Conservation (phyloP, 1,284 basidiomycete genomes). For the Golubevia sp. region DNA sequence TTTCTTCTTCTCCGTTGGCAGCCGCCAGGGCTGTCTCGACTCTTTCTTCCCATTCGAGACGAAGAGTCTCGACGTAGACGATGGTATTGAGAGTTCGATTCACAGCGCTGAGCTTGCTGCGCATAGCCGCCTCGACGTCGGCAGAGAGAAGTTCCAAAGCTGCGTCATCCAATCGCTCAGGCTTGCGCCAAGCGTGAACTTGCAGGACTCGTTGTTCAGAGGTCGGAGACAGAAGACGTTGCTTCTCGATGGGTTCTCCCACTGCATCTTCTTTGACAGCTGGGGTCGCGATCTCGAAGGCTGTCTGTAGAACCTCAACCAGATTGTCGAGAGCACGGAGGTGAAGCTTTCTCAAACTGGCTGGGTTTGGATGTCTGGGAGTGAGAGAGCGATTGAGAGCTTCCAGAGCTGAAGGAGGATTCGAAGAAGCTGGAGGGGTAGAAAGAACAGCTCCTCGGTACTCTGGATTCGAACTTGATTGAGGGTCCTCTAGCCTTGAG, state of each 20-base stretch:
- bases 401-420: constrained; percentile 60
- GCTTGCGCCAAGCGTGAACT: constrained; percentile 37
- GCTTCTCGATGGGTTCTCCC: constrained; percentile 84
- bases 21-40: constrained; percentile 72
- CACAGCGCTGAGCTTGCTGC: constrained; percentile 91
- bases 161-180: constrained; percentile 68
- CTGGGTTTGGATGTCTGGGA: constrained; percentile 32
- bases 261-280: constrained; percentile 83
- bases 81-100: constrained; percentile 98
- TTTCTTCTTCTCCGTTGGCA: constrained; percentile 10
- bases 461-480: constrained; percentile 69
- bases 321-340: constrained; percentile 77
- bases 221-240: constrained; percentile 76
- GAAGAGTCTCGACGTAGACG: constrained; percentile 93
- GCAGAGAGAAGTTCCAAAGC: constrained; percentile 80
- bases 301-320: constrained; percentile 79
- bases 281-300: constrained; percentile 83
- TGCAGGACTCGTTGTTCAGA: constrained; percentile 43
- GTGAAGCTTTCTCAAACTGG: constrained; percentile 61
- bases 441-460: constrained; percentile 79
- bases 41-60: constrained; percentile 94
- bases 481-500: constrained; percentile 14
- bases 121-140: constrained; percentile 85
- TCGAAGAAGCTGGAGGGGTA: constrained; percentile 38
- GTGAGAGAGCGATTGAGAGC: constrained; percentile 42